These are phyloP conservation scores for Dactylellina drechsleri DNA, from an alignment of 2,329 filamentous ascomycete species.

Conservation along the genomic window DNA sequence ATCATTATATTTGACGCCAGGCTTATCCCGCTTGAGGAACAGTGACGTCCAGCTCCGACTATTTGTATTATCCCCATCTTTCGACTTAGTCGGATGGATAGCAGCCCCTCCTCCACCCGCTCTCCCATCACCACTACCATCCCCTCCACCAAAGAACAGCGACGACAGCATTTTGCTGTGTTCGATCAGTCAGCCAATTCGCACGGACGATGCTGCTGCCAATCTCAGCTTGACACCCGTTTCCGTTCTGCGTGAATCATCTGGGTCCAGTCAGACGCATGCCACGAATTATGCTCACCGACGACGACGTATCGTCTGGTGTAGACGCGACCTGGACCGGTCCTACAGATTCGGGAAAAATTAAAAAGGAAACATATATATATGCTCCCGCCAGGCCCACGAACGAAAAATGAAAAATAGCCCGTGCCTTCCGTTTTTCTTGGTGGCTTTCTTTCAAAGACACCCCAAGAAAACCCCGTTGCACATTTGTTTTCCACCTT, in stretches of 20 bases:
- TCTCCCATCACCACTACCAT: conserved; percentile 21
- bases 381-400: conserved; percentile 29
- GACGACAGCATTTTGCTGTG: conserved; percentile 37
- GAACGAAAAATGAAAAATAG: conserved; percentile 16
- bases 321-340: conserved; percentile 36
- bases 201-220: conserved; percentile 3
- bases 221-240: conserved; percentile 53
- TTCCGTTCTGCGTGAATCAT: conserved; percentile 42
- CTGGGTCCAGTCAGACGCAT: conserved; percentile 42
- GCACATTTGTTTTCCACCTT: conserved; percentile 31
- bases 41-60: conserved; percentile 51
- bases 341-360: conserved; percentile 38
- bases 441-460: neutral
- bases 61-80: conserved; percentile 28
- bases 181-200: conserved; percentile 9
- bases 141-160: conserved; percentile 44
- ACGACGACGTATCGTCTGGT: conserved; percentile 16
- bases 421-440: conserved; percentile 7
- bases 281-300: conserved; percentile 43
- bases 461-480: conserved; percentile 1
- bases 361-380: too few relatives aligned
- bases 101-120: conserved; percentile 1
- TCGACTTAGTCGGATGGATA: conserved; percentile 3
- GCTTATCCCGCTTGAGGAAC: conserved; percentile 34
- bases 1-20: conserved; percentile 5